phyloP scores from a whole-genome alignment of 345 rosid species.

The Linum usitatissimum region DNA sequence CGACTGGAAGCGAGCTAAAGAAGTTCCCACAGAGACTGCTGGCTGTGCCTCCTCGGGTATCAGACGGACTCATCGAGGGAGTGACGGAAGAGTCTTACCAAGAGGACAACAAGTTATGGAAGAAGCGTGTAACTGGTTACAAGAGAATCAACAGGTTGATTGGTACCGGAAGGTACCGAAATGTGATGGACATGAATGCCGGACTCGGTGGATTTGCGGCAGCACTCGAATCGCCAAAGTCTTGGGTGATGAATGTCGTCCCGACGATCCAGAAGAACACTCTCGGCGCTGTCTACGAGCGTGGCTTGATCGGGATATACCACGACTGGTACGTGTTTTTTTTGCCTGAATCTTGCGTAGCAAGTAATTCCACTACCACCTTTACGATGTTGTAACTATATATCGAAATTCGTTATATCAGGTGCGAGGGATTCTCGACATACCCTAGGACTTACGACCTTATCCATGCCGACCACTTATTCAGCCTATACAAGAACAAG shows the following conservation, averaged over 20 bases:
- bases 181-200: constrained; percentile 95
- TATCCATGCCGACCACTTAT: constrained; percentile 74
- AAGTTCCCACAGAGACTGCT: constrained; percentile 84
- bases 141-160: constrained; percentile 59
- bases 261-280: constrained; percentile 70
- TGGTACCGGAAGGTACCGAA: constrained; percentile 73
- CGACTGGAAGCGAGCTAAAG: constrained; percentile 62
- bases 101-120: constrained; percentile 65
- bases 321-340: constrained; percentile 69
- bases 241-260: constrained; percentile 96
- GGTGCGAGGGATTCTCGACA: constrained; percentile 99
- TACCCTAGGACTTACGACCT: constrained; percentile 94
- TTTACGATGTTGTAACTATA: background rate
- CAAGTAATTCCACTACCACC: background rate
- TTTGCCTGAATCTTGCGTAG: background rate
- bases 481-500: constrained; percentile 68
- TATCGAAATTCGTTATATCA: constrained; percentile 18
- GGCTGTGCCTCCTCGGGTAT: constrained; percentile 64
- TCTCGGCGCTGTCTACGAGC: constrained; percentile 73
- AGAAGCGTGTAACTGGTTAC: constrained; percentile 59
- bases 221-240: constrained; percentile 73
- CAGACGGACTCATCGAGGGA: constrained; percentile 49
- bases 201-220: constrained; percentile 94
- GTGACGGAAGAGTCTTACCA: constrained; percentile 46
- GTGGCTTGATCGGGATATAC: constrained; percentile 87